Evolutionary conservation across 2,329 filamentous ascomycete genomes (phyloP), one percentile per base, ranked within the genome.

Genomic region (Chaetothyriales sp.): DNA sequence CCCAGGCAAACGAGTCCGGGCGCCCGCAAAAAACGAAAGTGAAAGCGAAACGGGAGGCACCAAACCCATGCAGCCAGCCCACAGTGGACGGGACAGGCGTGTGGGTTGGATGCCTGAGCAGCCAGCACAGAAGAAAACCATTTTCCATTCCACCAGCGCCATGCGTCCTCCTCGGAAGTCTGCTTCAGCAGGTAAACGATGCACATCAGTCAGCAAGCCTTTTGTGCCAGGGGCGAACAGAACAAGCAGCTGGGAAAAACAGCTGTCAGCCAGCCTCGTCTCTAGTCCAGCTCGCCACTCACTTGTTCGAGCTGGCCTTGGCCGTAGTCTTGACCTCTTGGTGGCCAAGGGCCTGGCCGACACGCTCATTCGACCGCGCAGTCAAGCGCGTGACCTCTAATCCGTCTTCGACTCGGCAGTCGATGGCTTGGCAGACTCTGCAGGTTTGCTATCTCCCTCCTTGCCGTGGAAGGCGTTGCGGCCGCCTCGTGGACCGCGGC

Each of bases 381-480:
- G 32, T 39, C 10, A 39, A 39, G 32, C 12, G 32, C 32, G 32
- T 15, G 32, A 39, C 32, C 32, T 39, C 32, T 39, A 39, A 19
- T 45, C 48, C 28, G 55, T 50, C 48, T 56, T 57, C 4, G 64
- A 62, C 6, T 64, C 58, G 12, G 58, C 43, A 45, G 18, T 5
- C 1, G 19, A 20, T 45, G 43, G 22, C 43, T 45, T 45, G 19
- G 43, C 43, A 15, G 66, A 62, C 44, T 62, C 62, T 10, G 61
- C 62, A 2, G 65, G 61, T 42, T 56, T 58, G 19, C 46, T 45
- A 39, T 59, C 71, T 54, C 73, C 74, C 22, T 72, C 74, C 51
- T 77, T 79, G 69, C 79, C 81, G 56, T 65, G 68, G 62, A 71
- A 71, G 36, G 77, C 76, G 50, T 79, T 74, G 53, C 79, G 77